Evolutionary conservation across 2,329 filamentous ascomycete genomes (phyloP).

Genomic region (Paecilomyces sp.): DNA sequence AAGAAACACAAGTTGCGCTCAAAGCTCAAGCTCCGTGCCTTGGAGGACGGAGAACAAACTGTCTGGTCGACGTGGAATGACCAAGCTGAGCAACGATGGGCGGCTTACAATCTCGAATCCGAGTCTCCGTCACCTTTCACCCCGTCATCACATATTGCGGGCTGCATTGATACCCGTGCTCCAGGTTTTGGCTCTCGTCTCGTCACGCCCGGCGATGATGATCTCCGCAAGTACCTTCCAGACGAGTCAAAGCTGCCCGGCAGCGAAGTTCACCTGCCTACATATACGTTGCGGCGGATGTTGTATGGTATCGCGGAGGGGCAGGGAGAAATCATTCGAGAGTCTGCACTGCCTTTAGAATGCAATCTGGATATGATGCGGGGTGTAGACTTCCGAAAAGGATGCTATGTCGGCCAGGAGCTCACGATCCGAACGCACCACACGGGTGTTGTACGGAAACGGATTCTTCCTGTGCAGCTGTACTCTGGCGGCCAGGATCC

Average conservation of each 20-base stretch:
- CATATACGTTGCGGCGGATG: constrained; percentile 72
- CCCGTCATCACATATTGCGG: constrained; percentile 17
- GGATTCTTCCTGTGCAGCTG: constrained; percentile 72
- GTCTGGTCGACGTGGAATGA: constrained; percentile 73
- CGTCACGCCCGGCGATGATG: constrained; percentile 29
- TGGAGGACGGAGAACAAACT: constrained; percentile 57
- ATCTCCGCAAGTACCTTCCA: constrained; percentile 21
- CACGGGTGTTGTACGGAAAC: constrained; percentile 85
- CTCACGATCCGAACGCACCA: constrained; percentile 93
- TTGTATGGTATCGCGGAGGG: constrained; percentile 79
- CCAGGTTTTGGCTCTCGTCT: constrained; percentile 34
- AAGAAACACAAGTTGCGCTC: constrained; percentile 79
- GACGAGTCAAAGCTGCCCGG: constrained; percentile 35
- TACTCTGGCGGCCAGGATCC: constrained; percentile 47
- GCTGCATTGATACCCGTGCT: constrained; percentile 33
- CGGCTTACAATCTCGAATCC: constrained; percentile 31
- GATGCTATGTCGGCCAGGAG: constrained; percentile 95
- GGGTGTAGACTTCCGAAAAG: constrained; percentile 88
- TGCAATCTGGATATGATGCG: constrained; percentile 80
- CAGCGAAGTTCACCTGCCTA: constrained; percentile 44
- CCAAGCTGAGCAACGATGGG: constrained; percentile 27
- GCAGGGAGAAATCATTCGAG: constrained; percentile 65
- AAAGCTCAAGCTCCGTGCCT: constrained; percentile 62
- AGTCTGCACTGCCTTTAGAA: constrained; percentile 74
- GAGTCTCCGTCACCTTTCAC: constrained; percentile 23